Evolutionary conservation across 768 basidiomycete genomes (phyloP).

Genomic region (Tremella yokohamensis): DNA sequence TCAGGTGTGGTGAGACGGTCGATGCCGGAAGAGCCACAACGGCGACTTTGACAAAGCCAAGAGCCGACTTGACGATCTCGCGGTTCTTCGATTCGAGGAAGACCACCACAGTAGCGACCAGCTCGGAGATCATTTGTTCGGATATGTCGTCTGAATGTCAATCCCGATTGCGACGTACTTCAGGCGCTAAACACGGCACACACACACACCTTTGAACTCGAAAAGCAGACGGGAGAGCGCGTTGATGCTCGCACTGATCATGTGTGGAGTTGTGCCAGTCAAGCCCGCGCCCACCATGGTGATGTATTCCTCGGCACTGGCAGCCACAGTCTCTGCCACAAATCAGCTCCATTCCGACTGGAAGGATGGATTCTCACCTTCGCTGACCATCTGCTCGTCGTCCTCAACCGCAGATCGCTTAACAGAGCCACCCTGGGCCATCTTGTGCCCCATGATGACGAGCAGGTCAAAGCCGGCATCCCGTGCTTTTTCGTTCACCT

Average conservation of each 20-base stretch:
- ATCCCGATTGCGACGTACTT: too few species aligned
- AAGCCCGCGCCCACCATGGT: conserved; percentile 95
- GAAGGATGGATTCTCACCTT: conserved; percentile 17
- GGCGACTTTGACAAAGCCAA: conserved; percentile 90
- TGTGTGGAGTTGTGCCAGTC: conserved; percentile 88
- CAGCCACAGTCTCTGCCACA: conserved; percentile 56
- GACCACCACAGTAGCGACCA: conserved; percentile 78
- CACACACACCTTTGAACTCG: conserved; percentile 77
- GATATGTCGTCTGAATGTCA: conserved; percentile 62
- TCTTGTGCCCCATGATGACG: conserved; percentile 86
- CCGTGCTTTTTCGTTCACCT: conserved; percentile 88
- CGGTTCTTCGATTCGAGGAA: conserved; percentile 87
- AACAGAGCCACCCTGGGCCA: conserved; percentile 80
- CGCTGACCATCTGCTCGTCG: conserved; percentile 52
- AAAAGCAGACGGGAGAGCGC: conserved; percentile 89
- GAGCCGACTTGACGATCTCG: conserved; percentile 93
- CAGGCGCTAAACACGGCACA: neutral
- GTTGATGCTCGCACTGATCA: conserved; percentile 96
- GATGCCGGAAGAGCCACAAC: conserved; percentile 76
- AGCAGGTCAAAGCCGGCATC: conserved; percentile 84
- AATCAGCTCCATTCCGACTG: neutral
- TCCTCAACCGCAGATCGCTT: conserved; percentile 58
- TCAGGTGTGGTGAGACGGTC: conserved; percentile 71
- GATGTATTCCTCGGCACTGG: conserved; percentile 83
- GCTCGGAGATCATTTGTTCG: conserved; percentile 69